phyloP scores from a whole-genome alignment of 345 rosid genomes.

The Zanthoxylum bungeanum region DNA sequence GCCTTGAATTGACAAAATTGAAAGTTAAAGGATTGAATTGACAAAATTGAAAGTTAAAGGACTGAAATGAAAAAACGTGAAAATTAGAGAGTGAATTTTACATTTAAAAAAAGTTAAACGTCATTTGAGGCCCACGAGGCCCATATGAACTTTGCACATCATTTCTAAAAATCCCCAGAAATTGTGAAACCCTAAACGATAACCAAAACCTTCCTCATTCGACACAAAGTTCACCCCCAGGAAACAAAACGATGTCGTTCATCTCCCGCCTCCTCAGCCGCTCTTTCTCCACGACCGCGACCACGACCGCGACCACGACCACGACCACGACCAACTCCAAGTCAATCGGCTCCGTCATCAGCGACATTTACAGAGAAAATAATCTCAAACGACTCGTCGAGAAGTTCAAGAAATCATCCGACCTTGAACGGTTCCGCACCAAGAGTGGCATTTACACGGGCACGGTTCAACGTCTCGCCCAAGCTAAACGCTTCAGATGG shows the following conservation, averaged over 20 bases:
- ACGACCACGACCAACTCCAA: background rate
- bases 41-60: no score
- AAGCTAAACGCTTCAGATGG: conserved; percentile 38
- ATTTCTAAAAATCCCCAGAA: background rate
- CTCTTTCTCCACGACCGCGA: conserved; percentile 23
- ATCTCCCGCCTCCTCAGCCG: conserved; percentile 34
- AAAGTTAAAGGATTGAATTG: no score
- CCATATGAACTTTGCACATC: no score
- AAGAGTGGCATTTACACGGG: conserved; percentile 38
- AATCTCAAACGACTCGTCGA: conserved; percentile 52
- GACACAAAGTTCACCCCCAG: no score
- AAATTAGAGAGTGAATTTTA: no score
- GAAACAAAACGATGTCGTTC: conserved; percentile 31
- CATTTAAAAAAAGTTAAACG: no score
- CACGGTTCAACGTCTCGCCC: conserved; percentile 64
- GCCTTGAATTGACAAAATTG: no score
- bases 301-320: conserved; percentile 14
- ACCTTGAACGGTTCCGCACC: conserved; percentile 49
- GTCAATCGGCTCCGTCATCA: conserved; percentile 18
- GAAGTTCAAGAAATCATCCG: conserved; percentile 54
- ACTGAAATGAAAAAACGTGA: no score
- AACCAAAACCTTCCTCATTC: background rate
- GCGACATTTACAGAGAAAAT: conserved; percentile 45
- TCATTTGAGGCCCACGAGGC: no score
- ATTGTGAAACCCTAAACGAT: background rate